Percentiles rank a stretch among this genome's conserved stretches.
Evolutionary conservation across 2,329 filamentous ascomycete species (phyloP).

Genomic region (Claviceps africana): DNA sequence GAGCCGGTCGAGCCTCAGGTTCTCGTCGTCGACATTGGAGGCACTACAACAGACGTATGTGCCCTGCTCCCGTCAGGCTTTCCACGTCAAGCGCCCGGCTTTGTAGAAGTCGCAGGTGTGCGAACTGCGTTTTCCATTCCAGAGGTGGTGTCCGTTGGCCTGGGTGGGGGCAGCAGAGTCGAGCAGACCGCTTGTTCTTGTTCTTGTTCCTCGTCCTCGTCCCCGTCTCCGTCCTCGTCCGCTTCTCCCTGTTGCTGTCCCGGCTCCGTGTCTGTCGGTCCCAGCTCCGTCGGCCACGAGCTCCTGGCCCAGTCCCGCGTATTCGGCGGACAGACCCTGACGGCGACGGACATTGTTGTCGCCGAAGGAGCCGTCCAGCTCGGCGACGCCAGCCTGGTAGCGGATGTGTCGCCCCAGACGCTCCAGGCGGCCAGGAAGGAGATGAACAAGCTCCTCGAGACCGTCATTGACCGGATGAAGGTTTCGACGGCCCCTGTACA

Average conservation of each 20-base stretch:
- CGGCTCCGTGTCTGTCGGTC: constrained; percentile 31
- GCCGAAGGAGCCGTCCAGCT: constrained; percentile 18
- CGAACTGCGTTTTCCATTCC: constrained; percentile 45
- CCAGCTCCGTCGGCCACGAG: constrained; percentile 39
- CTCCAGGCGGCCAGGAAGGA: constrained; percentile 15
- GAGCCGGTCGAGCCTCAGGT: constrained; percentile 16
- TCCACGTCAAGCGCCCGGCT: constrained; percentile 44
- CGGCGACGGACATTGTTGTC: constrained; percentile 38
- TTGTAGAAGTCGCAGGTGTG: constrained; percentile 43
- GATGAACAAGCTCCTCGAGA: constrained; percentile 34
- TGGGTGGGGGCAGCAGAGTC: constrained; percentile 37
- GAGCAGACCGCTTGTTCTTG: constrained; percentile 10
- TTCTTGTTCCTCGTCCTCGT: background rate
- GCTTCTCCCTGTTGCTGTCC: too few relatives aligned
- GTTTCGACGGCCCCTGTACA: constrained; percentile 36
- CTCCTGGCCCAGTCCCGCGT: constrained; percentile 32
- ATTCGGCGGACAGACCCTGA: constrained; percentile 39
- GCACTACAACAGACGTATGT: constrained; percentile 47
- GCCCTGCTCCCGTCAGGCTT: constrained; percentile 43
- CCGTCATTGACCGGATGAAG: constrained; percentile 41
- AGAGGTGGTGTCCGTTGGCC: constrained; percentile 39
- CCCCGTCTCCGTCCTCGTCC: background rate
- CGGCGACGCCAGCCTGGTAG: constrained; percentile 17
- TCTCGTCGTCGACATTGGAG: constrained; percentile 44
- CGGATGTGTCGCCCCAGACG: constrained; percentile 10